phyloP scores from a whole-genome alignment of 139 green algal species.

The Zygnema cylindricum region DNA sequence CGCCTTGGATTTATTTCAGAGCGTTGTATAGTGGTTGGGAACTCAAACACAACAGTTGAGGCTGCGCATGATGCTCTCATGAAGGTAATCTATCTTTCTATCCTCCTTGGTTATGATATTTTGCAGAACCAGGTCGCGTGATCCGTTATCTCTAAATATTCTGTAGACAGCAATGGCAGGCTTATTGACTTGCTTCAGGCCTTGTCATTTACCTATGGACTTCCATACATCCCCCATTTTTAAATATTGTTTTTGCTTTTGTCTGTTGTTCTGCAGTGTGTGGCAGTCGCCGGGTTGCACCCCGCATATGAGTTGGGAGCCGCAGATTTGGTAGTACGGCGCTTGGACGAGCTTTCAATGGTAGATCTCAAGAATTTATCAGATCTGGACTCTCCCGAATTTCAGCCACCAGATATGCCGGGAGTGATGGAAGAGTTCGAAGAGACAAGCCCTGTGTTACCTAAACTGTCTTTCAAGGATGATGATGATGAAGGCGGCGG shows the following conservation, averaged over 20 bases:
- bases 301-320: slow-evolving; percentile 86
- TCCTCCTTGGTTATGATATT: no score
- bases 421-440: background rate
- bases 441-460: background rate
- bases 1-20: slow-evolving; percentile 81
- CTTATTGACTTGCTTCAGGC: no score
- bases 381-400: slow-evolving; percentile 72
- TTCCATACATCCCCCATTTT: no score
- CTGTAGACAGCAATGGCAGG: no score
- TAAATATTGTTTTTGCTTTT: no score
- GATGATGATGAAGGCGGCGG: background rate
- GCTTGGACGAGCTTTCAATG: slow-evolving; percentile 81
- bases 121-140: no score
- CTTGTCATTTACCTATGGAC: no score
- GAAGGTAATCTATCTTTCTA: slow-evolving; percentile 75
- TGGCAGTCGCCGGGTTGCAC: slow-evolving; percentile 78
- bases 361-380: slow-evolving; percentile 95
- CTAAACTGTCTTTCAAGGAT: background rate
- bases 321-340: slow-evolving; percentile 88
- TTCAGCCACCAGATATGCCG: slow-evolving; percentile 53
- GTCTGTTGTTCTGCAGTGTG: slow-evolving; percentile 30
- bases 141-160: no score
- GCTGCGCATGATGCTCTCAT: slow-evolving; percentile 91
- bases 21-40: slow-evolving; percentile 89
- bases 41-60: slow-evolving; percentile 83